Base-by-base conservation (phyloP, 164 flowering plant species). In the Magnolia changhungtana region DNA sequence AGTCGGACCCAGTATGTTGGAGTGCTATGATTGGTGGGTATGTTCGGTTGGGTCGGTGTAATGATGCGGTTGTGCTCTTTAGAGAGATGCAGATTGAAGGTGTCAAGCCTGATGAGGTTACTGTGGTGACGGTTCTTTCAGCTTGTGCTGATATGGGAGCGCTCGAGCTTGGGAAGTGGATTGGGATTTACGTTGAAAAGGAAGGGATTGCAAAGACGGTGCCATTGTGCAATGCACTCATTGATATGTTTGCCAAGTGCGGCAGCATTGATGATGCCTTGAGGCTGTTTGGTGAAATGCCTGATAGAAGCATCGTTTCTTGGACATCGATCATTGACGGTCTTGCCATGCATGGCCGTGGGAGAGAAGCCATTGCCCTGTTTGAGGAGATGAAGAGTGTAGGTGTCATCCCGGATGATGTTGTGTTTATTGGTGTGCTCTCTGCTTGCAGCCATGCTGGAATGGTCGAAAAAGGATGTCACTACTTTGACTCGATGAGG, bases 371-470 rank as follows among this genome's bases (percentile, higher is more conserved):
- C 14, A 16, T 78, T 16, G 49, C 9, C 0, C 69, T 78, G 20
- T 78, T 78, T 67, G 75, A 67, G 37, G 76, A 78, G 72, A 78
- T 78, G 80, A 67, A 73, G 66, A 45, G 19, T 9, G 24, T 45
- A 19, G 72, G 76, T n/a, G 67, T 78, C 14, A 50, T 50, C 16
- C 80, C 80, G 1, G 80, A 78, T 52, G 76, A 67, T 23, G 80
- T 78, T 31, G 76, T 72, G 8, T 78, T 73, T 59, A 73, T 78
- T 13, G 73, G 80, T 21, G 76, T 78, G 69, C 73, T 78, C 68
- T 67, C 80, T 6, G 80, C 80, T 8, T 78, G 76, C 24, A 78
- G 80, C 23, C 80, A 78, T 78, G 80, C 73, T 31, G 80, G 80
- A 19, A 66, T 78, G 66, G 80, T 78, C 11, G 76, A 78, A 59